Evolutionary conservation across 2,329 filamentous ascomycete species (phyloP).

Genomic region (Emmonsia crescens): DNA sequence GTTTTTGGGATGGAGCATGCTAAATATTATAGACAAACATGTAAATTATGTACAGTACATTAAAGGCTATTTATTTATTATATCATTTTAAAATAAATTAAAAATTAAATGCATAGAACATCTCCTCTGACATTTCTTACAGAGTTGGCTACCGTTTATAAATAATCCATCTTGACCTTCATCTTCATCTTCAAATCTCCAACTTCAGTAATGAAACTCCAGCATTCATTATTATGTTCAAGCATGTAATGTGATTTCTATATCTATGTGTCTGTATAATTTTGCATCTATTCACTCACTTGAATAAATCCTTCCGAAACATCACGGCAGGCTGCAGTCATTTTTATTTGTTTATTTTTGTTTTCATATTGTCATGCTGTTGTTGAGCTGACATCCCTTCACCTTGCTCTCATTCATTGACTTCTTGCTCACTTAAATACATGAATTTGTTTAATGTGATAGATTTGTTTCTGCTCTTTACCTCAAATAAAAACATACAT

Average conservation of each 20-base stretch:
- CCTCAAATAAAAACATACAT: background rate
- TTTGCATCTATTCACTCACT: background rate
- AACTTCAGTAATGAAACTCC: background rate
- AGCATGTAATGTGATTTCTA: background rate
- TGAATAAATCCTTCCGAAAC: background rate
- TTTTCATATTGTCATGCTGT: background rate
- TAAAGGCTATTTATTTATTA: no score
- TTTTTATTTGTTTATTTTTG: background rate
- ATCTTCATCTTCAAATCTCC: background rate
- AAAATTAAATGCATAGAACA: background rate
- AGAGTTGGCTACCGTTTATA: background rate
- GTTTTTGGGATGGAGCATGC: background rate
- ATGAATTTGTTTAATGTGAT: background rate
- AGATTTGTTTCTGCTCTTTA: background rate
- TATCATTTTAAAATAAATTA: background rate
- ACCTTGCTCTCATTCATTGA: background rate
- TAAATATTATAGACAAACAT: background rate
- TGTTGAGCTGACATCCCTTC: background rate
- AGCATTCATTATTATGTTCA: background rate
- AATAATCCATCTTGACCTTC: background rate
- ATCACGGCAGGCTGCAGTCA: background rate
- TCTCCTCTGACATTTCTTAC: background rate
- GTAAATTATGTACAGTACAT: background rate
- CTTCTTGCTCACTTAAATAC: background rate
- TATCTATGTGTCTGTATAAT: background rate